Conservation (phyloP, 768 basidiomycete genomes). For the Tephrocybe sp. region DNA sequence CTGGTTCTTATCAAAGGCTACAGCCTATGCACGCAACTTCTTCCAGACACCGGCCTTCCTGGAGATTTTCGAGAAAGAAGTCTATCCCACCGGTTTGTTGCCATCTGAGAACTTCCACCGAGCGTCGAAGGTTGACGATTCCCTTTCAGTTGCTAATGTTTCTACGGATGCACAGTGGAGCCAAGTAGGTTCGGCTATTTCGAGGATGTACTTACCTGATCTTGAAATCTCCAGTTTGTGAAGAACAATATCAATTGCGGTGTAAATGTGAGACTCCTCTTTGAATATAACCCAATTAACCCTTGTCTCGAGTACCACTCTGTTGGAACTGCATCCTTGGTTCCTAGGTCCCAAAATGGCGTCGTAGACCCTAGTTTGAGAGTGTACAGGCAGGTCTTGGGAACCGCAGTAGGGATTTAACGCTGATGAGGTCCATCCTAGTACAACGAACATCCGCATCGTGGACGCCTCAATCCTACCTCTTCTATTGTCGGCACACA, state of each 20-base stretch:
- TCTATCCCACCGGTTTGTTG: slow-evolving; percentile 27
- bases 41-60: slow-evolving; percentile 28
- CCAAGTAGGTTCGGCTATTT: slow-evolving; percentile 17
- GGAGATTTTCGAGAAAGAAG: slow-evolving; percentile 29
- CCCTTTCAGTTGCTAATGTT: slow-evolving; percentile 11
- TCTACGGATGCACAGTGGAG: slow-evolving; percentile 25
- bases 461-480: slow-evolving; percentile 45
- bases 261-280: slow-evolving; percentile 14
- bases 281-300: background rate
- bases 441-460: slow-evolving; percentile 46
- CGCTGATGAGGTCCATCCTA: slow-evolving; percentile 23
- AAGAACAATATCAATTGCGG: slow-evolving; percentile 23
- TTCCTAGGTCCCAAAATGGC: slow-evolving; percentile 29
- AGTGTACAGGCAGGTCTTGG: slow-evolving; percentile 21
- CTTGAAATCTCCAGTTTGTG: slow-evolving; percentile 17
- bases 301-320: slow-evolving; percentile 33
- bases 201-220: background rate
- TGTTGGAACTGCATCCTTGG: slow-evolving; percentile 39
- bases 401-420: background rate
- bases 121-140: background rate
- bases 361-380: slow-evolving; percentile 23
- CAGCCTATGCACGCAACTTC: slow-evolving; percentile 30
- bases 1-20: slow-evolving; percentile 31
- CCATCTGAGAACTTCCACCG: background rate
- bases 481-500: slow-evolving; percentile 37